Evolutionary conservation across 257 asterid species (phyloP).

Genomic region (Solanum dulcamara): DNA sequence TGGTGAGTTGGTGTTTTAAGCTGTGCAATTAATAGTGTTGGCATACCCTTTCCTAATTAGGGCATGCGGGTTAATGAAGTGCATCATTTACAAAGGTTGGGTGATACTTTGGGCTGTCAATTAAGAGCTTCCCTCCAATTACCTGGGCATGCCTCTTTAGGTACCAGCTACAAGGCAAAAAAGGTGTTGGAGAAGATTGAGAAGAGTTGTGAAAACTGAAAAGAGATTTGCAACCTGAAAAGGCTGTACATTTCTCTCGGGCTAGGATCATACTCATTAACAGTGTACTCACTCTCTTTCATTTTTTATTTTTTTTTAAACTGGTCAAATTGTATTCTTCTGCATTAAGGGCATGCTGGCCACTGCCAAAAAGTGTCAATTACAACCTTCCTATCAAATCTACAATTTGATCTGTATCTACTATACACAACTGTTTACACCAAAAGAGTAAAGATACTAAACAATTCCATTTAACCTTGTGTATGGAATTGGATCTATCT

Average conservation of each 20-base stretch:
- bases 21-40: neutral
- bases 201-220: neutral
- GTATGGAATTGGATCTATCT: too few species aligned
- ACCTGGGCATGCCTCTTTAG: neutral
- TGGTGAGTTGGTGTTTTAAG: neutral
- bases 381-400: too few species aligned
- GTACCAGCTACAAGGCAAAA: neutral
- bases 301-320: too few species aligned
- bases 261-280: neutral
- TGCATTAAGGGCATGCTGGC: too few species aligned
- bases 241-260: neutral
- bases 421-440: too few species aligned
- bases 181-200: neutral
- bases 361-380: too few species aligned
- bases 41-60: neutral
- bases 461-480: too few species aligned
- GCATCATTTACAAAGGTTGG: neutral
- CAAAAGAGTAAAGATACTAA: too few species aligned
- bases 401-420: too few species aligned
- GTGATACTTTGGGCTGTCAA: neutral
- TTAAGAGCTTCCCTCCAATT: neutral
- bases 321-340: too few species aligned
- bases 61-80: neutral
- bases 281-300: neutral
- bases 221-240: neutral